Conservation (phyloP, 805 yeast genomes). For the Lipomyces sp. region DNA sequence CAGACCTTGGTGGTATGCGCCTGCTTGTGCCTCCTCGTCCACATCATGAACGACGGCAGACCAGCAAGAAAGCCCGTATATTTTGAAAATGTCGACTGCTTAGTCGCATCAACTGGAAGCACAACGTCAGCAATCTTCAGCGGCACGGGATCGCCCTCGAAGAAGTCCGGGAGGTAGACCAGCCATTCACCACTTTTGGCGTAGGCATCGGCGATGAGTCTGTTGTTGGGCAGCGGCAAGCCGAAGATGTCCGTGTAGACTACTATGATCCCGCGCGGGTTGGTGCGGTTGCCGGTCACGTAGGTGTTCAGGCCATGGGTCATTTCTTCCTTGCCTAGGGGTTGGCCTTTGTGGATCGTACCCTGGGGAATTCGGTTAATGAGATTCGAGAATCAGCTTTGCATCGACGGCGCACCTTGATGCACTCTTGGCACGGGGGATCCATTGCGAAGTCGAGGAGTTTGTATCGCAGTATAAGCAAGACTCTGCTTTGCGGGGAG, state of each 20-base stretch:
- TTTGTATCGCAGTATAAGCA: neutral
- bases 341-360: constrained; percentile 8
- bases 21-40: constrained; percentile 9
- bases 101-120: constrained; percentile 5
- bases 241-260: constrained; percentile 8
- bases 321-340: constrained; percentile 11
- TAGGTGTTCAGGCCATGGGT: constrained; percentile 3
- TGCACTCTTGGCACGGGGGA: constrained; percentile 8
- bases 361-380: constrained; percentile 6
- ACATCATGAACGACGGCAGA: neutral
- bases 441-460: constrained; percentile 5
- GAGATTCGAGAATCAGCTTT: neutral
- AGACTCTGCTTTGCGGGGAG: constrained; percentile 3
- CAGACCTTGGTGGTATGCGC: constrained; percentile 7
- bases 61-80: constrained; percentile 7
- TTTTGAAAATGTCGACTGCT: constrained; percentile 7
- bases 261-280: constrained; percentile 9
- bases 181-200: constrained; percentile 11
- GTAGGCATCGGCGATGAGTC: constrained; percentile 11
- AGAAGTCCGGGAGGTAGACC: constrained; percentile 36
- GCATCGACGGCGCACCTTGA: constrained; percentile 7
- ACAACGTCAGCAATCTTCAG: neutral
- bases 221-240: constrained; percentile 12
- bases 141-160: constrained; percentile 26
- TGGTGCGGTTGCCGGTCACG: constrained; percentile 13